A percentile compares a stretch with the other conserved stretches of the same genome.
Evolutionary conservation across 371 early-diverging fungal species (phyloP).

Genomic region (Zychaea mexicana): DNA sequence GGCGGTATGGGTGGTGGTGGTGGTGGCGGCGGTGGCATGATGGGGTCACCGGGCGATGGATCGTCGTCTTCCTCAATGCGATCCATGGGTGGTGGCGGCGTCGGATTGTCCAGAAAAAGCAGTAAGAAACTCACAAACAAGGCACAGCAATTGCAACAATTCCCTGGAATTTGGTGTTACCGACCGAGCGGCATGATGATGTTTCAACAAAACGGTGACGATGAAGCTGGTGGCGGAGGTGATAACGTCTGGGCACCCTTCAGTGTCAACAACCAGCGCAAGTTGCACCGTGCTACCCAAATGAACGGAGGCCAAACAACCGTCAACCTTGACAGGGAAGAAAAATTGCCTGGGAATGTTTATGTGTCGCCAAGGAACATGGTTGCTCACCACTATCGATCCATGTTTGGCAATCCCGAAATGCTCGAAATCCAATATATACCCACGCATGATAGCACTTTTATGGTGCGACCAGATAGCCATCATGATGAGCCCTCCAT

Average conservation of each 20-base stretch:
- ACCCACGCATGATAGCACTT: slow-evolving; percentile 17
- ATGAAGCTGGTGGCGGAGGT: not conserved
- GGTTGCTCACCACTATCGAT: slow-evolving; percentile 18
- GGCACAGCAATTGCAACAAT: slow-evolving; percentile 13
- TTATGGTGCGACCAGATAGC: slow-evolving; percentile 16
- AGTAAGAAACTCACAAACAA: slow-evolving; percentile 14
- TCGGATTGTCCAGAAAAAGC: not conserved
- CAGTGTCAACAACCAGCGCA: slow-evolving; percentile 20
- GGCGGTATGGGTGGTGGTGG: not conserved
- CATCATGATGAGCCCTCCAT: not conserved
- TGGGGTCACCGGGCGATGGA: not conserved
- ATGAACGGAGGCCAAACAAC: slow-evolving; percentile 1
- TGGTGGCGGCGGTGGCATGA: not conserved
- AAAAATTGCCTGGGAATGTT: slow-evolving; percentile 19
- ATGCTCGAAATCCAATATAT: slow-evolving; percentile 17
- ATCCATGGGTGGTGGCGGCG: not conserved
- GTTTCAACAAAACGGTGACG: not conserved
- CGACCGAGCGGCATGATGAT: slow-evolving; percentile 10
- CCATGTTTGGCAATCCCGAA: slow-evolving; percentile 13
- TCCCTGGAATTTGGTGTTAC: slow-evolving; percentile 21
- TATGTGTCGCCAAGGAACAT: slow-evolving; percentile 13
- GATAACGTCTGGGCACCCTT: slow-evolving; percentile 22
- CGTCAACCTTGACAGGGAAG: slow-evolving; percentile 18
- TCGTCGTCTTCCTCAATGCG: not conserved
- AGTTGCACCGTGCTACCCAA: slow-evolving; percentile 12